Conservation (phyloP, 805 yeast genomes). For the Kregervanrija pseudodelftensis region DNA sequence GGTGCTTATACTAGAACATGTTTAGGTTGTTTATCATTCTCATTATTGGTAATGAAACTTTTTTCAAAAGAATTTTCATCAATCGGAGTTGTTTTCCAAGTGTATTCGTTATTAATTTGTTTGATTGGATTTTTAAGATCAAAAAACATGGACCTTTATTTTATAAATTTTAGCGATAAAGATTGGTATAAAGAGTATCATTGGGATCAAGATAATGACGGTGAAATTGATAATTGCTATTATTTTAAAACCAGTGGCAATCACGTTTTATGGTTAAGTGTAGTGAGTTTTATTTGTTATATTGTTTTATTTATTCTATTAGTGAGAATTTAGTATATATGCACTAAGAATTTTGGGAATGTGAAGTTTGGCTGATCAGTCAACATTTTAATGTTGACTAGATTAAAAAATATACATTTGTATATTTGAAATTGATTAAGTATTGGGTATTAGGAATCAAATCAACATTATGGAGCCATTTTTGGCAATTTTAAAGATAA, state of each 20-base stretch:
- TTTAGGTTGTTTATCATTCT: constrained; percentile 57
- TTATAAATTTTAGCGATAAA: constrained; percentile 19
- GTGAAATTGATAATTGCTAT: constrained; percentile 12
- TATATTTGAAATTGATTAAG: too few relatives aligned
- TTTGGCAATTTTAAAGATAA: too few relatives aligned
- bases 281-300: constrained; percentile 45
- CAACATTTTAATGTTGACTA: too few relatives aligned
- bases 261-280: constrained; percentile 44
- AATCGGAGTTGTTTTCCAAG: constrained; percentile 58
- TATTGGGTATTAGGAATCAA: too few relatives aligned
- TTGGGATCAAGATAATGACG: constrained; percentile 8
- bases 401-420: too few relatives aligned
- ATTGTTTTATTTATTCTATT: constrained; percentile 44
- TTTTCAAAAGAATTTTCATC: constrained; percentile 59
- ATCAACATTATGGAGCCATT: too few relatives aligned
- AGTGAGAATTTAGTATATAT: constrained; percentile 28
- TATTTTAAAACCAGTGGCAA: constrained; percentile 58
- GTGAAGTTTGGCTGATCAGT: too few relatives aligned
- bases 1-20: constrained; percentile 78
- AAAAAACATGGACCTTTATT: constrained; percentile 26
- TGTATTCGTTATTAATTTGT: constrained; percentile 46
- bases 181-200: constrained; percentile 16
- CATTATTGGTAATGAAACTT: constrained; percentile 56
- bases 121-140: constrained; percentile 30
- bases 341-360: too few relatives aligned